phyloP scores from a whole-genome alignment of 495 filamentous ascomycete genomes.

The Articulospora tetracladia region DNA sequence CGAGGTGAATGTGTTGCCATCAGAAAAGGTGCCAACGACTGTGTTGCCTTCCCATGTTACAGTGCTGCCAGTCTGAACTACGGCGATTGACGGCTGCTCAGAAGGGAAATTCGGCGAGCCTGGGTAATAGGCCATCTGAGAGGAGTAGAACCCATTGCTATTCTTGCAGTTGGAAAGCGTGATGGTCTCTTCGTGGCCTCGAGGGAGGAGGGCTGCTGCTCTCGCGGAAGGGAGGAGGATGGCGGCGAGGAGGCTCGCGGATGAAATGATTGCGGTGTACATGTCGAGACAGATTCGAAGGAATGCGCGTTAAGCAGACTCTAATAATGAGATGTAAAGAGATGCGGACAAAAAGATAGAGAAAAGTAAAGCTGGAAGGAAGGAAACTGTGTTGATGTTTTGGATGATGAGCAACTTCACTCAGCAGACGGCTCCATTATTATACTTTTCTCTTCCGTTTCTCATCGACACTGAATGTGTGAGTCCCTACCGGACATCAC shows the following conservation, averaged over 20 bases:
- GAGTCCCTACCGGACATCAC: background rate
- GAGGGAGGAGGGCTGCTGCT: background rate
- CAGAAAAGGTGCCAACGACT: too few species aligned
- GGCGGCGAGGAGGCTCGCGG: background rate
- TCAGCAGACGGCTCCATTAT: background rate
- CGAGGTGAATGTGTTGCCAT: too few species aligned
- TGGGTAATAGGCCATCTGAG: background rate
- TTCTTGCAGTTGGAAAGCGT: background rate
- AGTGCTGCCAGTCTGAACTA: too few species aligned
- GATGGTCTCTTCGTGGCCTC: background rate
- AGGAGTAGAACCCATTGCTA: background rate
- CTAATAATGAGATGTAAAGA: too few species aligned
- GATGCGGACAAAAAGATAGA: background rate
- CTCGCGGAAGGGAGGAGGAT: background rate
- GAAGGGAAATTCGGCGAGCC: background rate
- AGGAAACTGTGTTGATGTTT: background rate
- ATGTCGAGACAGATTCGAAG: background rate
- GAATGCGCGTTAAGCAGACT: too few species aligned
- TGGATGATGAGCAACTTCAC: background rate
- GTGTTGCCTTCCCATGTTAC: too few species aligned
- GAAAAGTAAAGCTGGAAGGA: background rate
- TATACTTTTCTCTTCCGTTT: background rate
- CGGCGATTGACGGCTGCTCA: background rate
- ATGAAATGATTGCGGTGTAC: background rate
- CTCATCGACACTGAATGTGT: background rate